A percentile compares a stretch with the other conserved stretches of the same genome.
These are phyloP conservation scores for Penicillium cinerascens DNA, from an alignment of 495 filamentous ascomycete species.

Conservation along the genomic window DNA sequence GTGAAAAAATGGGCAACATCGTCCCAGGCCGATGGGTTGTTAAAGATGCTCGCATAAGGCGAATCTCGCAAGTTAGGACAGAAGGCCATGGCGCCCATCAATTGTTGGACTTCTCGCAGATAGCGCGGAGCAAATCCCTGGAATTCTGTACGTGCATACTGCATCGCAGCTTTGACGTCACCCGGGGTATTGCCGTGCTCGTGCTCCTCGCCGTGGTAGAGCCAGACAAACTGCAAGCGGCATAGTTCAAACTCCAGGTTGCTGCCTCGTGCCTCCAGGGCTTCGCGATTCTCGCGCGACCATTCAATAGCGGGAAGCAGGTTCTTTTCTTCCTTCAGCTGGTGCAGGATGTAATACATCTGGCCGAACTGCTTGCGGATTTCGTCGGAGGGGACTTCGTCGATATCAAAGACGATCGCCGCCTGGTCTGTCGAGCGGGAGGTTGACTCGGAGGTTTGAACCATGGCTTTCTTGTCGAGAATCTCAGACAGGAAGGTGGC, in stretches of 20 bases:
- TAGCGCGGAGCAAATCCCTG: slow-evolving; percentile 66
- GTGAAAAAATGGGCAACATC: slow-evolving; percentile 83
- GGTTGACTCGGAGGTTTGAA: slow-evolving; percentile 9
- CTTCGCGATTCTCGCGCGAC: slow-evolving; percentile 65
- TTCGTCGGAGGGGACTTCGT: slow-evolving; percentile 57
- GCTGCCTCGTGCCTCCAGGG: slow-evolving; percentile 77
- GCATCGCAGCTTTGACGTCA: slow-evolving; percentile 58
- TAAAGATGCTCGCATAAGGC: slow-evolving; percentile 75
- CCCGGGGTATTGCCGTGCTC: slow-evolving; percentile 15
- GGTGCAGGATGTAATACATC: slow-evolving; percentile 86
- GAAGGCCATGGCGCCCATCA: slow-evolving; percentile 74
- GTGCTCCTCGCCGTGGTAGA: slow-evolving; percentile 56
- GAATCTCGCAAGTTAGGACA: slow-evolving; percentile 61
- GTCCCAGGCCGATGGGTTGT: slow-evolving; percentile 68
- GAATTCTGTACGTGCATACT: slow-evolving; percentile 69
- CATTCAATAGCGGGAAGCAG: slow-evolving; percentile 81
- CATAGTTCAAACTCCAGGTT: slow-evolving; percentile 94
- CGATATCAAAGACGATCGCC: slow-evolving; percentile 38
- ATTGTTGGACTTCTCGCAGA: slow-evolving; percentile 67
- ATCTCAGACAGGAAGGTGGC: slow-evolving; percentile 72
- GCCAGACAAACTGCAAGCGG: slow-evolving; percentile 80
- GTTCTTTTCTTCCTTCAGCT: slow-evolving; percentile 66
- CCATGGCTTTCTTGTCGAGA: slow-evolving; percentile 27
- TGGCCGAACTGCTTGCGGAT: slow-evolving; percentile 77
- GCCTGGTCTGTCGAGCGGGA: slow-evolving; percentile 16